Evolutionary conservation across 345 rosid species (phyloP), one percentile per base, ranked within the genome.

Genomic region (Turnera subulata): DNA sequence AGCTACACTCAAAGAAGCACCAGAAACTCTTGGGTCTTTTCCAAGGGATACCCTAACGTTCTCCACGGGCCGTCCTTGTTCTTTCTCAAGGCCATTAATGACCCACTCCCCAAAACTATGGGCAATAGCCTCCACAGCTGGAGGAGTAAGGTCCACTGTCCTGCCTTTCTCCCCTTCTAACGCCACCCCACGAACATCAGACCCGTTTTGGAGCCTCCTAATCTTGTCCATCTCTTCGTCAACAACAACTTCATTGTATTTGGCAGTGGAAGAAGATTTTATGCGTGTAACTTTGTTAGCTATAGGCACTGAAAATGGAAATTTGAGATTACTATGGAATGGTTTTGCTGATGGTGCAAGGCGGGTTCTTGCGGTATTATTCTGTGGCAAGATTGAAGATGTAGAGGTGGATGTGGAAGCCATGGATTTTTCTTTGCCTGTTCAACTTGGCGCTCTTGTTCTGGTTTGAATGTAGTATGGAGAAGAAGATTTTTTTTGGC

Each of bases 41-140:
- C 99, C 99, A 0, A 92, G 78, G 9, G 96, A 89, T 12, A 89
- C 82, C 69, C 43, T 86, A 52, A 84, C 73, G 44, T 58, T 58
- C 38, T 69, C 74, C 11, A 38, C 68, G 0, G 54, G 66, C 17
- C 63, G 29, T 32, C 71, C 78, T 33, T 18, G 17, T 6, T 76
- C 76, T 55, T 71, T 37, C 65, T 79, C 82, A 67, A 77, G 40
- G 5, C 59, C 69, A 21, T 33, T 46, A 11, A 78, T 74, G 16
- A 89, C 84, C 97, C 95, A 92, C 74, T 89, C 96, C 2, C 97
- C 97, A 1, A 92, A 89, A 61, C 97, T 84, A 80, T 92, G 93
- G 0, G 88, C 84, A 14, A 92, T 86, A 26, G 98, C 95, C 46
- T 92, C 96, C 63, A 89, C 91, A 0, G 95, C 95, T 0, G 96